phyloP scores from a whole-genome alignment of 352 stramenopile species.

The Blastocystis sp. region DNA sequence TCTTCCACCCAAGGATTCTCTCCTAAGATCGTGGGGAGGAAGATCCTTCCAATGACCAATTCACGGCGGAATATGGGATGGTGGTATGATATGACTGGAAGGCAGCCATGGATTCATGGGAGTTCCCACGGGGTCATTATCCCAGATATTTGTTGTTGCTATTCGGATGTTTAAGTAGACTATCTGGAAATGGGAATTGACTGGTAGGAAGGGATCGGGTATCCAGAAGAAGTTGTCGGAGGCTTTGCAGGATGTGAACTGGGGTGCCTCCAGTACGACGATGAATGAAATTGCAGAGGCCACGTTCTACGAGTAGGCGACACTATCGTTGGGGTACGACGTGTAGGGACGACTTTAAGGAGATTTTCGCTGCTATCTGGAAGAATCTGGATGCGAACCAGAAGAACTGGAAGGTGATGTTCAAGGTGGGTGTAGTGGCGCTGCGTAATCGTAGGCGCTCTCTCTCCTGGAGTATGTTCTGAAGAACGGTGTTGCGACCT shows the following conservation, averaged over 20 bases:
- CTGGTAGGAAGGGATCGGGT: conserved; percentile 49
- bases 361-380: conserved; percentile 53
- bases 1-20: neutral
- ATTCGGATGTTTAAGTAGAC: conserved; percentile 18
- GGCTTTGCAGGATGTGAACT: conserved; percentile 52
- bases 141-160: conserved; percentile 4
- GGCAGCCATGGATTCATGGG: neutral
- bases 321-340: too few species aligned
- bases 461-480: conserved; percentile 52
- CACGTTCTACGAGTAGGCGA: conserved; percentile 40
- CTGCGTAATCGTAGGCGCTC: neutral
- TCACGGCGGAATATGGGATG: conserved; percentile 35
- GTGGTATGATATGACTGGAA: neutral
- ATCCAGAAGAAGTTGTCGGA: conserved; percentile 55
- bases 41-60: neutral
- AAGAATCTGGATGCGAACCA: conserved; percentile 54
- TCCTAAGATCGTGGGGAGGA: neutral
- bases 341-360: conserved; percentile 47
- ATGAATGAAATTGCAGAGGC: conserved; percentile 54
- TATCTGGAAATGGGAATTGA: neutral
- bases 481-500: conserved; percentile 53
- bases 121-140: neutral
- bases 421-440: neutral
- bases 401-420: conserved; percentile 56
- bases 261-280: conserved; percentile 43